Evolutionary conservation across 768 basidiomycete genomes (phyloP).

Genomic region (Boletus sp.): DNA sequence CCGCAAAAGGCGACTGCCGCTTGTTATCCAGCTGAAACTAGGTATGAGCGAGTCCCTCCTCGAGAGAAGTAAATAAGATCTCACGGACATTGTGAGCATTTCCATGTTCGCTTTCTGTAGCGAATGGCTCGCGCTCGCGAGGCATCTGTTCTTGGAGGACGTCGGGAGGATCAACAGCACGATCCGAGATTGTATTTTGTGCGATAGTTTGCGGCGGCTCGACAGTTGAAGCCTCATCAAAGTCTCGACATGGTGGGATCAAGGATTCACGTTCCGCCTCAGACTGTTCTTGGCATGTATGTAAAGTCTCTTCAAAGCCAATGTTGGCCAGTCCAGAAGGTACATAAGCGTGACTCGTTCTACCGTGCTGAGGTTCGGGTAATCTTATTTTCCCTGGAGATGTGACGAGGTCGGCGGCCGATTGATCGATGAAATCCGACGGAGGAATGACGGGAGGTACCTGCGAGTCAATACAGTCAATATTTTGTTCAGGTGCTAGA

Average conservation of each 20-base stretch:
- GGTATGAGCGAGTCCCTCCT: too few relatives aligned
- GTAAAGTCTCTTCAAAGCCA: constrained; percentile 37
- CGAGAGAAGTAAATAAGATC: too few relatives aligned
- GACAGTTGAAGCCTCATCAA: constrained; percentile 28
- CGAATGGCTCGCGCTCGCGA: too few relatives aligned
- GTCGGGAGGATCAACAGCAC: constrained; percentile 48
- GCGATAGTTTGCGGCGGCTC: constrained; percentile 18
- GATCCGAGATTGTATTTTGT: constrained; percentile 42
- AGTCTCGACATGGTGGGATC: neutral
- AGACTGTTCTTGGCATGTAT: constrained; percentile 49
- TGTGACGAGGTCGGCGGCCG: neutral
- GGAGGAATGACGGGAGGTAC: neutral
- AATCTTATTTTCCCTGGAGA: neutral
- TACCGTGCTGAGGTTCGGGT: neutral
- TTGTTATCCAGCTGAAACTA: too few relatives aligned
- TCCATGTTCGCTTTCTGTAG: too few relatives aligned
- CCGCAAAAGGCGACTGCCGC: too few relatives aligned
- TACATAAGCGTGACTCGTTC: constrained; percentile 2
- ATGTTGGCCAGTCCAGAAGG: constrained; percentile 28
- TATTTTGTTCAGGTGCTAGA: neutral
- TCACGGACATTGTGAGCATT: too few relatives aligned
- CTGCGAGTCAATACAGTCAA: constrained; percentile 1
- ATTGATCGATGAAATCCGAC: neutral
- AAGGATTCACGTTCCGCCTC: constrained; percentile 43
- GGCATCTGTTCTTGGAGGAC: neutral